phyloP scores from a whole-genome alignment of 192 early-diverging fungal genomes.

The Pilaira anomala region DNA sequence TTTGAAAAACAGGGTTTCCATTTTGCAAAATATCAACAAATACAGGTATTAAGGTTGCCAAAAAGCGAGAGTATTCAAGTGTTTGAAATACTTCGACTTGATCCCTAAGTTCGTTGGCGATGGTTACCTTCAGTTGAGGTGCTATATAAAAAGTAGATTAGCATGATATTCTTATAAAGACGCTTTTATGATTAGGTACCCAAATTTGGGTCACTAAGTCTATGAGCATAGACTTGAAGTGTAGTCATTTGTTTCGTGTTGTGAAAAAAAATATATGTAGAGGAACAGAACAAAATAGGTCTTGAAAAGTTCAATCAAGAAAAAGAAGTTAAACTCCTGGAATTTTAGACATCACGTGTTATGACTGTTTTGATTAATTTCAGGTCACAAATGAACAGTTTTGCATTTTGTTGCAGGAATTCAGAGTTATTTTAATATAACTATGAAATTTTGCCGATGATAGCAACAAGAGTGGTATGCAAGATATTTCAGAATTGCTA shows the following conservation, averaged over 20 bases:
- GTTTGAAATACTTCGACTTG: conserved; percentile 89
- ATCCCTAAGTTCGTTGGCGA: conserved; percentile 84
- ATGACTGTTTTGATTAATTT: too few relatives aligned
- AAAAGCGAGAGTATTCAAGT: conserved; percentile 76
- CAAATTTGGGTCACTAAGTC: conserved; percentile 49
- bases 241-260: conserved; percentile 24
- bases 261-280: not conserved
- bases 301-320: not conserved
- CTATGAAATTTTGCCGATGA: too few relatives aligned
- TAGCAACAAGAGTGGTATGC: too few relatives aligned
- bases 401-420: too few relatives aligned
- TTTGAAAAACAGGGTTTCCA: conserved; percentile 69
- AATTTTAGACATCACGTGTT: too few relatives aligned
- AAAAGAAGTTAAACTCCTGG: too few relatives aligned
- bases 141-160: conserved; percentile 38
- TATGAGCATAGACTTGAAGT: conserved; percentile 48
- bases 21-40: conserved; percentile 75
- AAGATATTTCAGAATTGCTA: too few relatives aligned
- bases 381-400: too few relatives aligned
- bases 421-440: too few relatives aligned
- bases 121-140: conserved; percentile 68
- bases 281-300: not conserved
- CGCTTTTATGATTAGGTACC: conserved; percentile 32
- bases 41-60: conserved; percentile 78
- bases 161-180: not conserved